phyloP scores from a whole-genome alignment of 768 basidiomycete genomes.

The Tulasnella sp. region DNA sequence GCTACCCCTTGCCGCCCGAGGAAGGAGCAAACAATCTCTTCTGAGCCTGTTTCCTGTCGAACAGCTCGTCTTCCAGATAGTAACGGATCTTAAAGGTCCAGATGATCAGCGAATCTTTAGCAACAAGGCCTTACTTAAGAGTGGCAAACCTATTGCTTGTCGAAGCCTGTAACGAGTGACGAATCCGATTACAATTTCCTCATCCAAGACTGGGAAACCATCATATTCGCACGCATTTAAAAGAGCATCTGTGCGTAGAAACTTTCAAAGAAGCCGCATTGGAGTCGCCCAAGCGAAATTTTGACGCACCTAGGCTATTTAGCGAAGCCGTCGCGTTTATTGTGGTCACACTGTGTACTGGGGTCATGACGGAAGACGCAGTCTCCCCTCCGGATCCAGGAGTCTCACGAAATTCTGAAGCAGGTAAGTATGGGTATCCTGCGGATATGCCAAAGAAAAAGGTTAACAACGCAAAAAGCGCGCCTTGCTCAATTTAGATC shows the following conservation, averaged over 20 bases:
- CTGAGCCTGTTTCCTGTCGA: too few species aligned
- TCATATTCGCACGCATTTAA: constrained; percentile 38
- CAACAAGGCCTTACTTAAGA: background rate
- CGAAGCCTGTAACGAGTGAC: constrained; percentile 45
- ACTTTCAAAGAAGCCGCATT: too few species aligned
- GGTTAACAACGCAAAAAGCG: background rate
- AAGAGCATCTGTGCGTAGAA: constrained; percentile 34
- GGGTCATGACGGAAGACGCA: constrained; percentile 50
- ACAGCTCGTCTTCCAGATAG: background rate
- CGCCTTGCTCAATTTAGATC: constrained; percentile 30
- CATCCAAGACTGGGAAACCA: constrained; percentile 54
- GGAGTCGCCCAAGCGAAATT: too few species aligned
- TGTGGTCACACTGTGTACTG: constrained; percentile 21
- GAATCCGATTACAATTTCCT: constrained; percentile 44
- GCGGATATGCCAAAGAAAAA: constrained; percentile 30
- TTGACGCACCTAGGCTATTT: constrained; percentile 3
- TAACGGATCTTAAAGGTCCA: constrained; percentile 19
- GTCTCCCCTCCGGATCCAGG: constrained; percentile 36
- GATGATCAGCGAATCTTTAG: constrained; percentile 17
- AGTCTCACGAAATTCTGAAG: constrained; percentile 47
- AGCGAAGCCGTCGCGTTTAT: background rate
- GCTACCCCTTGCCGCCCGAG: background rate
- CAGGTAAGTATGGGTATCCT: constrained; percentile 59
- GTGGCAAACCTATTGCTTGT: constrained; percentile 27
- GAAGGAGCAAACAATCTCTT: constrained; percentile 5